phyloP scores from a whole-genome alignment of 495 filamentous ascomycete genomes.

The Aspergillus bridgeri region DNA sequence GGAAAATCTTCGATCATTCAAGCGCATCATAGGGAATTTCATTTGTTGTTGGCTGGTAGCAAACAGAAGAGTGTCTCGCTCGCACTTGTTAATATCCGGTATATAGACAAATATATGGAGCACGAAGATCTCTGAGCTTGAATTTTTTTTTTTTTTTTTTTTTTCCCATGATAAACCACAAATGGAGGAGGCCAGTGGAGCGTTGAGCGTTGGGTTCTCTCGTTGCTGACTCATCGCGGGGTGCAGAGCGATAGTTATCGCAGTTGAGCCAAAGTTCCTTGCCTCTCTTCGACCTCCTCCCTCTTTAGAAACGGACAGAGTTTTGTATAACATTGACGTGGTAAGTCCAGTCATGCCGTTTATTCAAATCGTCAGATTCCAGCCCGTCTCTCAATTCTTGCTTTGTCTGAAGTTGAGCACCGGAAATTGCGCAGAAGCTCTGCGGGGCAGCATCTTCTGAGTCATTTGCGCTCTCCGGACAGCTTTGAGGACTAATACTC shows the following conservation, averaged over 20 bases:
- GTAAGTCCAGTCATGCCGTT: constrained; percentile 11
- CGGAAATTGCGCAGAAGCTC: neutral
- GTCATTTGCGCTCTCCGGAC: neutral
- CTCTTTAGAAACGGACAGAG: too few species aligned
- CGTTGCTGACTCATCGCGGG: constrained; percentile 37
- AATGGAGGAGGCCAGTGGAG: neutral
- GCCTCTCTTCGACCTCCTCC: constrained; percentile 12
- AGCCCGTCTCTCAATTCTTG: neutral
- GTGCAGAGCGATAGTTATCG: constrained; percentile 42
- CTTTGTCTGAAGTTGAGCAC: neutral
- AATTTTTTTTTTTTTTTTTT: neutral
- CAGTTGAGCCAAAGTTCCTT: too few species aligned
- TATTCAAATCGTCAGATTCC: neutral
- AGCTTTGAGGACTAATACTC: neutral
- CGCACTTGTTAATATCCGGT: neutral
- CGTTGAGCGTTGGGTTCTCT: constrained; percentile 4
- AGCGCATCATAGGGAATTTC: constrained; percentile 10
- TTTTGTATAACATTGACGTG: constrained; percentile 17
- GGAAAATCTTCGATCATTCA: constrained; percentile 72
- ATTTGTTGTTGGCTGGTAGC: too few species aligned
- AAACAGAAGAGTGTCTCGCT: too few species aligned
- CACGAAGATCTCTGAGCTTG: neutral
- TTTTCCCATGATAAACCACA: too few species aligned
- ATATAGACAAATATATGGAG: neutral
- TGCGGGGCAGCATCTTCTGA: neutral